These are phyloP conservation scores for Canavalia ensiformis DNA, from an alignment of 306 rosid species.

Conservation along the genomic window DNA sequence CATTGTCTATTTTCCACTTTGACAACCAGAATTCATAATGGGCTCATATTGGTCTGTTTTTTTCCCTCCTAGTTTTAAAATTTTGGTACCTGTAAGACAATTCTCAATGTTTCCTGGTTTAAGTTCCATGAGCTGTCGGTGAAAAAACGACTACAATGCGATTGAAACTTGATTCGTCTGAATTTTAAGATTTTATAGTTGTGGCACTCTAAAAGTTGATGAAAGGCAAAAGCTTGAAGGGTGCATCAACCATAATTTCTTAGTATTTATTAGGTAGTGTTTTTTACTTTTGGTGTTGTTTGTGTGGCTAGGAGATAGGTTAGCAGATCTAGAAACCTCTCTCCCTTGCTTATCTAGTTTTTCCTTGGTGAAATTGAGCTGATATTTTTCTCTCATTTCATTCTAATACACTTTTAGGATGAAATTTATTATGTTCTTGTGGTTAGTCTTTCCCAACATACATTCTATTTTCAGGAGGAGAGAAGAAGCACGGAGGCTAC, in stretches of 20 bases:
- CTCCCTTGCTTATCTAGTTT: slow-evolving; percentile 10
- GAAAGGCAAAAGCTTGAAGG: background rate
- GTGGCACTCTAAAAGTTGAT: slow-evolving; percentile 2
- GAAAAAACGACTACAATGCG: background rate
- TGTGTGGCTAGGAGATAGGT: background rate
- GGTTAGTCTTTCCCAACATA: slow-evolving; percentile 7
- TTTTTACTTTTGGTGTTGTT: background rate
- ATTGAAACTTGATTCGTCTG: slow-evolving; percentile 6
- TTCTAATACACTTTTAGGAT: background rate
- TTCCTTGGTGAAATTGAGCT: background rate
- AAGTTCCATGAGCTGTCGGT: background rate
- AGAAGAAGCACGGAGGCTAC: slow-evolving; percentile 81
- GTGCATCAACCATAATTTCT: background rate
- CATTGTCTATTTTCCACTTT: background rate
- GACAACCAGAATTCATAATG: background rate
- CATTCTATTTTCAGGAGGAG: slow-evolving; percentile 69
- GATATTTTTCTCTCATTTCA: background rate
- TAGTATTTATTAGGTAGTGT: background rate
- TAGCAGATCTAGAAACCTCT: background rate
- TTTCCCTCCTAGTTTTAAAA: background rate
- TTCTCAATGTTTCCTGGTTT: background rate
- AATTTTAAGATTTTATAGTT: background rate
- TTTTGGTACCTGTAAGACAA: background rate
- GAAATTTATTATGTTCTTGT: background rate
- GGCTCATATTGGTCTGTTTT: background rate